A percentile compares a stretch with the other conserved stretches of the same genome.
Conservation (phyloP, 208 protist species). For the Trypanosoma grayi region DNA sequence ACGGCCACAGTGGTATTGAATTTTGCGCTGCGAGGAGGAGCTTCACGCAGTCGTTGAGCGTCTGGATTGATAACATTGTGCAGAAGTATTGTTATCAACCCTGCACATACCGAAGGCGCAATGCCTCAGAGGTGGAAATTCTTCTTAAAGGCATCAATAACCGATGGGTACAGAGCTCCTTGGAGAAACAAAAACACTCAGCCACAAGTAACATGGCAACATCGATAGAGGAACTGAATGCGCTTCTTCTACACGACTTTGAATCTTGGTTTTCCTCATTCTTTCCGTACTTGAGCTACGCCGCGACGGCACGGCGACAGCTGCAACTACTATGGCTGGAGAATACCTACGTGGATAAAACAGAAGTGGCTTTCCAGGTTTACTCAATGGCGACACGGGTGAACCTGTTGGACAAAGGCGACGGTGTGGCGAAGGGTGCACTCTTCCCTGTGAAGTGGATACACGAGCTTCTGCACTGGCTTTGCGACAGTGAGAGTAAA, state of each 20-base stretch:
- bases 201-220: background rate
- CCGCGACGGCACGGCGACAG: constrained; percentile 17
- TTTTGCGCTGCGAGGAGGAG: background rate
- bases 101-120: background rate
- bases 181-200: background rate
- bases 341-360: constrained; percentile 17
- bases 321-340: constrained; percentile 40
- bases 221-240: constrained; percentile 25
- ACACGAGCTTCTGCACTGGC: constrained; percentile 42
- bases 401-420: constrained; percentile 41
- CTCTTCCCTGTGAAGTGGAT: constrained; percentile 65
- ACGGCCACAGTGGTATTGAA: background rate
- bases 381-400: constrained; percentile 42
- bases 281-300: constrained; percentile 40
- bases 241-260: constrained; percentile 24
- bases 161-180: background rate
- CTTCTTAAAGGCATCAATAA: background rate
- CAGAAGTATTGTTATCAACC: background rate
- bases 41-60: background rate
- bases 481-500: constrained; percentile 6
- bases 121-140: background rate
- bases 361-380: constrained; percentile 57
- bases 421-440: constrained; percentile 36
- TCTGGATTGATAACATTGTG: background rate
- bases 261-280: constrained; percentile 46